Percentiles rank a stretch among this genome's conserved stretches.
These are phyloP conservation scores for Fusarium armeniacum DNA, from an alignment of 2,329 filamentous ascomycete genomes.

Conservation along the genomic window DNA sequence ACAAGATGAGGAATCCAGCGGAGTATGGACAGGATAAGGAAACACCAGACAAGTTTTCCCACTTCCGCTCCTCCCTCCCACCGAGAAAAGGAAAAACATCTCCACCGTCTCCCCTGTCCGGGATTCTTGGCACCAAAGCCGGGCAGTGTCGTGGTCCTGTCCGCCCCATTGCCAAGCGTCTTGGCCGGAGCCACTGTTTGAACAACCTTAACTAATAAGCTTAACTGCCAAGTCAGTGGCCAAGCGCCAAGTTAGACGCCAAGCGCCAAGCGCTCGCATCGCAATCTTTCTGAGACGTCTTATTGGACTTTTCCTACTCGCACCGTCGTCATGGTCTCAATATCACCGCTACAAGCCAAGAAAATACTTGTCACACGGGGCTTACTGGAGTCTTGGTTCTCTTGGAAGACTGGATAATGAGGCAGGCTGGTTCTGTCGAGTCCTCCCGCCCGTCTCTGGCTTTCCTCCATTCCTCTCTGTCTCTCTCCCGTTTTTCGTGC, in stretches of 20 bases:
- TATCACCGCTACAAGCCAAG: conserved; percentile 13
- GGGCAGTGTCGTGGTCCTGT: conserved; percentile 5
- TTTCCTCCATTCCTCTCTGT: neutral
- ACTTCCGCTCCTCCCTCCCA: neutral
- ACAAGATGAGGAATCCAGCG: too few species aligned
- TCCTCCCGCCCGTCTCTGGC: too few species aligned
- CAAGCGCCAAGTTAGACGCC: conserved; percentile 41
- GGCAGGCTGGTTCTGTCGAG: neutral
- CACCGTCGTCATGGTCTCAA: neutral
- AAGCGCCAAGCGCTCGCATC: conserved; percentile 42
- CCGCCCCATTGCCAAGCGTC: conserved; percentile 20
- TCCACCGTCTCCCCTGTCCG: too few species aligned
- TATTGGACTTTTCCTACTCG: neutral
- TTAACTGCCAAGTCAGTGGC: conserved; percentile 36
- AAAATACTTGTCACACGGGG: conserved; percentile 1
- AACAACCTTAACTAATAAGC: conserved; percentile 34
- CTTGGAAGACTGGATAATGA: neutral
- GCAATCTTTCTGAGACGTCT: neutral
- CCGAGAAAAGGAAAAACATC: too few species aligned
- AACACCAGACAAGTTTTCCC: neutral
- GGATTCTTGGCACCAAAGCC: conserved; percentile 3
- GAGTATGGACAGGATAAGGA: neutral
- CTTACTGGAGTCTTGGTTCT: conserved; percentile 2
- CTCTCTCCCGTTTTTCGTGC: neutral
- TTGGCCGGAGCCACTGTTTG: conserved; percentile 31